phyloP scores from a whole-genome alignment of 1,284 basidiomycete species.

The Ganoderma sinense region DNA sequence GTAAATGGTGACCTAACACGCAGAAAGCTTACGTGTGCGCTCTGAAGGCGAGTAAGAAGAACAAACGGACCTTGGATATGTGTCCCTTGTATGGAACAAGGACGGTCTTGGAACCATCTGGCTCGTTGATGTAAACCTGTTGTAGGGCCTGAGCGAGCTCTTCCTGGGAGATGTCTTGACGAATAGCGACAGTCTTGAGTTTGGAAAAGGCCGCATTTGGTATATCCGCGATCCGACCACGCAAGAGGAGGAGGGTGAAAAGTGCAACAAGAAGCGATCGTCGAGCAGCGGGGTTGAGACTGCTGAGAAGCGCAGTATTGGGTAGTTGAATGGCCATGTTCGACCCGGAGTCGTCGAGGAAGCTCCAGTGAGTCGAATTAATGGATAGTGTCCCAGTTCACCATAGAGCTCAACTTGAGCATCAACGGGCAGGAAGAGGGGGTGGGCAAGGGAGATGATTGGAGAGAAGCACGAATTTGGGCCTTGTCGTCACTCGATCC shows the following conservation, averaged over 20 bases:
- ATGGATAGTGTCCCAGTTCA: neutral
- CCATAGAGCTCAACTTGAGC: neutral
- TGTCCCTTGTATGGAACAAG: slow-evolving; percentile 72
- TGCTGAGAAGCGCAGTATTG: slow-evolving; percentile 17
- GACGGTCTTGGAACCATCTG: slow-evolving; percentile 67
- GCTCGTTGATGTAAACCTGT: slow-evolving; percentile 61
- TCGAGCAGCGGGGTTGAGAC: slow-evolving; percentile 22
- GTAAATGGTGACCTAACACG: slow-evolving; percentile 18
- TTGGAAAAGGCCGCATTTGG: slow-evolving; percentile 35
- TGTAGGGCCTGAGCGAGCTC: slow-evolving; percentile 59
- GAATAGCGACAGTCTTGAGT: slow-evolving; percentile 40
- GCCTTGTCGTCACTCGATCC: slow-evolving; percentile 17
- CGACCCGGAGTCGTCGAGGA: neutral
- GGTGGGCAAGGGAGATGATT: neutral
- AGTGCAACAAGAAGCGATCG: slow-evolving; percentile 27
- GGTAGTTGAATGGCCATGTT: slow-evolving; percentile 23
- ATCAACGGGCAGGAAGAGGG: neutral
- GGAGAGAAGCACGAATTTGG: neutral
- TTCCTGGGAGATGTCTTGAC: slow-evolving; percentile 45
- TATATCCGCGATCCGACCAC: slow-evolving; percentile 45
- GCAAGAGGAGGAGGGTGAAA: slow-evolving; percentile 48
- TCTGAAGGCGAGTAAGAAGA: neutral
- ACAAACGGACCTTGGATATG: slow-evolving; percentile 60
- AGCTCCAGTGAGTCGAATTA: neutral
- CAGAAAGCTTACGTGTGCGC: neutral